Conservation (phyloP, 2,329 filamentous ascomycete genomes). For the Beauveria rudraprayagi region DNA sequence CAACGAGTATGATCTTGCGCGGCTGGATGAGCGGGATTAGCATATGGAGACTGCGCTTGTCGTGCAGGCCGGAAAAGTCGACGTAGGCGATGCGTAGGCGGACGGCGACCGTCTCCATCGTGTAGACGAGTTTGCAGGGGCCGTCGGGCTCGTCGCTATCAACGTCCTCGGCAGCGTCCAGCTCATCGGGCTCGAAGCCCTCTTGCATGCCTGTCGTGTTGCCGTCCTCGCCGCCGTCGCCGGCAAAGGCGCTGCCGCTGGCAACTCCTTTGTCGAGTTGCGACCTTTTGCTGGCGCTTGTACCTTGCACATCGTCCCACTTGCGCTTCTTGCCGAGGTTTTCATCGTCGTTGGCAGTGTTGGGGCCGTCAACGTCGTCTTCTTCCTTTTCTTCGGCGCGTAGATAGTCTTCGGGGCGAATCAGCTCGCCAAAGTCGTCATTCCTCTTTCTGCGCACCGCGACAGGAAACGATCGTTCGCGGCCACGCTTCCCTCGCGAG, state of each 20-base stretch:
- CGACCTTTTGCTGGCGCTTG: conserved; percentile 51
- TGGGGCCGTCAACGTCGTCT: conserved; percentile 49
- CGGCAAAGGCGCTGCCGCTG: conserved; percentile 36
- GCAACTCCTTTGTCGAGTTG: conserved; percentile 34
- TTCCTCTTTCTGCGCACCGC: conserved; percentile 68
- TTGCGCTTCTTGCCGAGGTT: conserved; percentile 85
- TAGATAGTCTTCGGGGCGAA: conserved; percentile 88
- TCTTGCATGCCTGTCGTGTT: conserved; percentile 17
- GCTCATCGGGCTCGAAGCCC: conserved; percentile 43
- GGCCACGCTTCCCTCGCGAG: conserved; percentile 80
- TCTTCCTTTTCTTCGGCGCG: conserved; percentile 84
- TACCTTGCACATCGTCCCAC: conserved; percentile 61
- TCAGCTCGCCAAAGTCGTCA: conserved; percentile 91
- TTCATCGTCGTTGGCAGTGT: conserved; percentile 40
- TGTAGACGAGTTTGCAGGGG: conserved; percentile 68
- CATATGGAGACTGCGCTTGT: conserved; percentile 90
- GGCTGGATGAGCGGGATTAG: conserved; percentile 89
- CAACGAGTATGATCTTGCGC: conserved; percentile 87
- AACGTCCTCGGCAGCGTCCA: conserved; percentile 50
- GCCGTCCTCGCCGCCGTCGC: conserved; percentile 22
- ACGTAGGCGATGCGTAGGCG: conserved; percentile 76
- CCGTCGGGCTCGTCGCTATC: conserved; percentile 45
- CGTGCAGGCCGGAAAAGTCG: conserved; percentile 87
- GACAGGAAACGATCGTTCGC: conserved; percentile 87
- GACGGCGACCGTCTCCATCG: conserved; percentile 54